These are phyloP conservation scores for Leptographium flavum DNA, from an alignment of 2,329 filamentous ascomycete species.

Conservation along the genomic window DNA sequence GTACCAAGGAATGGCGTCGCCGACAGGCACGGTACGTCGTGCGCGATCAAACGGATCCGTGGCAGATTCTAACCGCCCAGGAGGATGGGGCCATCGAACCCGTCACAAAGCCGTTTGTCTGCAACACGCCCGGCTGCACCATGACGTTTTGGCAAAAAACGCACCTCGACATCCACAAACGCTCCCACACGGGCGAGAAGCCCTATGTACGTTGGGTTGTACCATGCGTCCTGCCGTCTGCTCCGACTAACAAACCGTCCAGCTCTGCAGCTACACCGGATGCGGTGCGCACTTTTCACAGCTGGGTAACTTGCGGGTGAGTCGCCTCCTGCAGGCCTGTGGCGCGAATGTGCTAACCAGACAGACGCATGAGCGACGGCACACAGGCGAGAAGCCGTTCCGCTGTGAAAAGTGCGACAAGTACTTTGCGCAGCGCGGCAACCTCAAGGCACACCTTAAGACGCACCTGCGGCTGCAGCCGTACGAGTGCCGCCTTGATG, in stretches of 20 bases:
- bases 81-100: slow-evolving; percentile 5
- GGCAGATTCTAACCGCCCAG: no score
- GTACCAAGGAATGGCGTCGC: neutral
- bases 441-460: slow-evolving; percentile 70
- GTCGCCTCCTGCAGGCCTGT: slow-evolving; percentile 9
- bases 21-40: neutral
- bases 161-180: slow-evolving; percentile 77
- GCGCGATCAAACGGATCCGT: no score
- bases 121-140: slow-evolving; percentile 56
- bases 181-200: slow-evolving; percentile 79
- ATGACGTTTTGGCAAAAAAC: slow-evolving; percentile 87
- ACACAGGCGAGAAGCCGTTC: slow-evolving; percentile 79
- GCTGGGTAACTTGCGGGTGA: slow-evolving; percentile 75
- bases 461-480: slow-evolving; percentile 67
- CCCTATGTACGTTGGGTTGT: slow-evolving; percentile 66
- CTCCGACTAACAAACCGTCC: neutral
- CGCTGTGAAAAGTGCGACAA: slow-evolving; percentile 68
- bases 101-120: slow-evolving; percentile 26
- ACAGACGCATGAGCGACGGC: slow-evolving; percentile 72
- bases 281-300: slow-evolving; percentile 80
- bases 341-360: neutral
- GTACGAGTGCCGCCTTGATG: slow-evolving; percentile 67
- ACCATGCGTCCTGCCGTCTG: neutral
- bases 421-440: slow-evolving; percentile 72
- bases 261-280: neutral